phyloP scores from a whole-genome alignment of 306 rosid species.

The Senna tora region DNA sequence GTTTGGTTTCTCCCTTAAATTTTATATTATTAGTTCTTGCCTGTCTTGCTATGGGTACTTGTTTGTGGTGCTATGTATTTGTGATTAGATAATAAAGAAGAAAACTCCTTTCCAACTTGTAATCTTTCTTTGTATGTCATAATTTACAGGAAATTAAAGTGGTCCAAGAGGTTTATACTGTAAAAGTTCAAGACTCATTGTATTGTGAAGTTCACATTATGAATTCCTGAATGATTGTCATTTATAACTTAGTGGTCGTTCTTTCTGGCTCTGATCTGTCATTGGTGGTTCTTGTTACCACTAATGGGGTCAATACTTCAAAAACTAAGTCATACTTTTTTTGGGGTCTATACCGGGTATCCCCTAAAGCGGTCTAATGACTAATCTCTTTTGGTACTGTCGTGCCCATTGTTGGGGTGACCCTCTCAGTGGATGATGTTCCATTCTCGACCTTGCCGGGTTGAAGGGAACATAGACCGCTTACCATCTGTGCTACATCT shows the following conservation, averaged over 20 bases:
- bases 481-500: no score
- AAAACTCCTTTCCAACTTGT: conserved; percentile 45
- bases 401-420: no score
- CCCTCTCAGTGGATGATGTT: no score
- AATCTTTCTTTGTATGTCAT: conserved; percentile 46
- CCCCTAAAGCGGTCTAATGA: no score
- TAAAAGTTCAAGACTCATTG: conserved; percentile 53
- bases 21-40: conserved; percentile 41
- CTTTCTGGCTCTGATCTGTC: conserved; percentile 11
- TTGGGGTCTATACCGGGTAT: no score
- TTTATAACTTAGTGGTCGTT: conserved; percentile 29
- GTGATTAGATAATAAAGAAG: conserved; percentile 59
- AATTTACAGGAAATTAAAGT: conserved; percentile 54
- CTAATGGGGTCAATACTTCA: background rate
- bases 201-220: conserved; percentile 53
- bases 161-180: conserved; percentile 66
- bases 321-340: no score
- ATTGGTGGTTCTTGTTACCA: conserved; percentile 6
- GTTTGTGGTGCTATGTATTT: conserved; percentile 62
- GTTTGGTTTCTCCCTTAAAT: conserved; percentile 47
- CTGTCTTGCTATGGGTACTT: conserved; percentile 49
- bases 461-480: no score
- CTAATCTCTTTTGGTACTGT: no score
- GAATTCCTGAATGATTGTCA: conserved; percentile 49
- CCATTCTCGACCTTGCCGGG: no score